Percentiles rank a stretch among this genome's conserved stretches.
phyloP scores from a whole-genome alignment of 331 rosid genomes.

The Dryas integrifolia region DNA sequence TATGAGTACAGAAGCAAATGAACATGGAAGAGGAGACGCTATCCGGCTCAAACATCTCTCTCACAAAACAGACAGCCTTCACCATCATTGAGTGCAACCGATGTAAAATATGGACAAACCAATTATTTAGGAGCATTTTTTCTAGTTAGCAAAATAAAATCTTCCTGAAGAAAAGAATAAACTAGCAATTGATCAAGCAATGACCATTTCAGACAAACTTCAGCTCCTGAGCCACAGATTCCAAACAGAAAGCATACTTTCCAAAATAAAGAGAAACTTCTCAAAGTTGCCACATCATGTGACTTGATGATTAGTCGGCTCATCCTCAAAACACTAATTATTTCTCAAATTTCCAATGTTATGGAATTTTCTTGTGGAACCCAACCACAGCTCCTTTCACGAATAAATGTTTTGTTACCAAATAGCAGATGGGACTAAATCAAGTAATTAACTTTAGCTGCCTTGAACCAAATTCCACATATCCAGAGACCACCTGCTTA shows the following conservation, averaged over 20 bases:
- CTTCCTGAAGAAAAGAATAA: conserved; percentile 24
- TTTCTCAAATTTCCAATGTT: conserved; percentile 32
- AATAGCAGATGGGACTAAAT: conserved; percentile 21
- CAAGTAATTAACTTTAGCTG: conserved; percentile 29
- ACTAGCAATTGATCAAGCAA: conserved; percentile 19
- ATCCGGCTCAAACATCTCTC: conserved; percentile 22
- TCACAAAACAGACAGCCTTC: conserved; percentile 16
- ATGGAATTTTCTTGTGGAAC: conserved; percentile 4
- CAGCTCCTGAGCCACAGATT: conserved; percentile 29
- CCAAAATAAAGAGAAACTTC: conserved; percentile 21
- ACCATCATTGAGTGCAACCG: conserved; percentile 13
- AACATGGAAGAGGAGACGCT: conserved; percentile 10
- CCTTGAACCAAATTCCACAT: conserved; percentile 36
- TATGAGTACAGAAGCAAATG: conserved; percentile 8
- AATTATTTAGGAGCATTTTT: conserved; percentile 8
- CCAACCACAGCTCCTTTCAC: conserved; percentile 28
- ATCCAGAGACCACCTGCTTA: conserved; percentile 33
- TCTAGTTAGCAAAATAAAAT: conserved; percentile 17
- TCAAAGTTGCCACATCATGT: conserved; percentile 15
- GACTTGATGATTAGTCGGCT: conserved; percentile 18
- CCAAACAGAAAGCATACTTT: conserved; percentile 20
- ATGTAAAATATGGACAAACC: conserved; percentile 21
- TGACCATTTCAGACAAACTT: conserved; percentile 12
- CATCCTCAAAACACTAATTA: conserved; percentile 28
- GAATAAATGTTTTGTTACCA: conserved; percentile 14